Evolutionary conservation across 73 alveolate genomes (phyloP), one percentile per base, ranked within the genome.

Genomic region (Paramecium sonneborni): DNA sequence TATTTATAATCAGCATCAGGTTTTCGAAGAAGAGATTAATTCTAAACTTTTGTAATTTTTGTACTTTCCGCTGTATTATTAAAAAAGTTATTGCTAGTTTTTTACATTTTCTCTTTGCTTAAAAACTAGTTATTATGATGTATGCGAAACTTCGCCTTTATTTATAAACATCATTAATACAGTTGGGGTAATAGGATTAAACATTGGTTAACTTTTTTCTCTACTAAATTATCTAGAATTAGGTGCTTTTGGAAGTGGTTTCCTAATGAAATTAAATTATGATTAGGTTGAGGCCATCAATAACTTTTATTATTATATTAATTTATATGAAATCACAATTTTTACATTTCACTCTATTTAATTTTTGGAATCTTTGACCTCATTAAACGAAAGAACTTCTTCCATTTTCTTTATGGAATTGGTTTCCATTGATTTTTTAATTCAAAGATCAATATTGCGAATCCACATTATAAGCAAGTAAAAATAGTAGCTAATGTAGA

Each of bases 201-300:
- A 74, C 38, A 39, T 39, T 15, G 87, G 87, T 74, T 74, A 74
- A 37, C 67, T 37, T 28, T 74, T 74, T 74, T 74, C 87, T 74
- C 87, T 74, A 39, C 57, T 74, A 67, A 74, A 74, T 74, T 74
- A 74, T 74, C 87, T 28, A 39, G 87, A 74, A n/a, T 74, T 34
- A 23, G 56, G 56, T 10, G 87, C 57, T 74, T 39, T 74, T 34
- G 58, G 58, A 23, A 74, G 57, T 9, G 57, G 38, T 39, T 74
- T 74, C 44, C 87, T 12, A 5, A 39, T 70, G 55, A 70, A 70
- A 37, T 70, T 74, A 74, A 74, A 74, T 74, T 74, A 20, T 28
- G 87, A 74, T 37, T 74, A 20, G 10, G 87, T 74, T 10, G 56
- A 74, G 38, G 87, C 6, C 58, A 62, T 62, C 48, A 62, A 23